Evolutionary conservation across 345 rosid species (phyloP).

Genomic region (Salix purpurea): DNA sequence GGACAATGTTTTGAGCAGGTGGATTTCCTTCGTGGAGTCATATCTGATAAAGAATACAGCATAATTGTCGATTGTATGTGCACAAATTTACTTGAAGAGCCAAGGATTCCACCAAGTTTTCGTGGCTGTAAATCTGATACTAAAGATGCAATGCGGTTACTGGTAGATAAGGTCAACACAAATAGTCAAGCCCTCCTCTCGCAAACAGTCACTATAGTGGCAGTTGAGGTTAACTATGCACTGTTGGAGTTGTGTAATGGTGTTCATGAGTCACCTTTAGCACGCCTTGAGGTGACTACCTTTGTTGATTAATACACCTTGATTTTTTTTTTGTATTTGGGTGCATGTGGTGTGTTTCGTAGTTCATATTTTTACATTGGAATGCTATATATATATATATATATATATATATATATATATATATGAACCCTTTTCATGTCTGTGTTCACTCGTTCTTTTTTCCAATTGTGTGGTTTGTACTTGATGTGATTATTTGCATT

Average conservation of each 20-base stretch:
- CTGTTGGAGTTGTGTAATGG: constrained; percentile 86
- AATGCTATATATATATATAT: background rate
- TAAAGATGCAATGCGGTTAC: constrained; percentile 66
- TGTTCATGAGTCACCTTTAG: constrained; percentile 76
- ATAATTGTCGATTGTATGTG: constrained; percentile 61
- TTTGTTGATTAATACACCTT: constrained; percentile 4
- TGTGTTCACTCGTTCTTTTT: background rate
- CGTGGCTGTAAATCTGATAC: constrained; percentile 74
- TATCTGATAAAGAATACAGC: constrained; percentile 87
- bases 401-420: background rate
- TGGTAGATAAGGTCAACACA: constrained; percentile 90
- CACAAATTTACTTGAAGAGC: constrained; percentile 77
- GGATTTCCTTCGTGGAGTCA: constrained; percentile 73
- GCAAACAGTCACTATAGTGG: constrained; percentile 72
- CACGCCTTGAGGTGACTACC: constrained; percentile 77
- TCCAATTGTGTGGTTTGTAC: constrained; percentile 2
- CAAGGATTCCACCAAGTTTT: constrained; percentile 86
- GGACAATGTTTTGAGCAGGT: constrained; percentile 51
- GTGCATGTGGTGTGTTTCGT: background rate
- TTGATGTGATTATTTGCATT: constrained; percentile 11
- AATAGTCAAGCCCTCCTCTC: constrained; percentile 84
- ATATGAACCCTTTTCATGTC: background rate
- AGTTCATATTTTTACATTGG: background rate
- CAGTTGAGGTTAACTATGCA: constrained; percentile 83
- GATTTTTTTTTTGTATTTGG: background rate